Evolutionary conservation across 2,329 filamentous ascomycete species (phyloP).

Genomic region (Pestalotiopsis sp.): DNA sequence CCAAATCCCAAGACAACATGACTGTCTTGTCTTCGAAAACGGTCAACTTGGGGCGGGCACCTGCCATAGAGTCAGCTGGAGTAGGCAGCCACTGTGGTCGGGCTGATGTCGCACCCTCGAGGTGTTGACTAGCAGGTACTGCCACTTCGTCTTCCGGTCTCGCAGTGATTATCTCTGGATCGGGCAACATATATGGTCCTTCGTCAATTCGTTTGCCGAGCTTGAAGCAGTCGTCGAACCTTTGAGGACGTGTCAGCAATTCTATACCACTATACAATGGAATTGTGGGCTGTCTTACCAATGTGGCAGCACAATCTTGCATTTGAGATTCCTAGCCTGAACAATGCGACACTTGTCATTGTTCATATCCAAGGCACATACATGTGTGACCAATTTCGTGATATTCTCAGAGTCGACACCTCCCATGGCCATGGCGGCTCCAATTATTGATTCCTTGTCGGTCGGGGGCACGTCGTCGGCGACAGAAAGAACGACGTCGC

Average conservation of each 20-base stretch:
- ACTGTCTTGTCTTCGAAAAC: slow-evolving; percentile 81
- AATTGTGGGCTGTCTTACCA: slow-evolving; percentile 60
- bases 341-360: slow-evolving; percentile 71
- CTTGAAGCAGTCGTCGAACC: slow-evolving; percentile 96
- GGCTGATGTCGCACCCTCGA: slow-evolving; percentile 67
- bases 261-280: neutral
- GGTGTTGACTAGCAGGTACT: slow-evolving; percentile 59
- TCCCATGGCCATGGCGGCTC: slow-evolving; percentile 86
- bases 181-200: slow-evolving; percentile 79
- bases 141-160: slow-evolving; percentile 57
- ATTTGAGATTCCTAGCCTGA: slow-evolving; percentile 64
- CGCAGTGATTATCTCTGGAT: slow-evolving; percentile 78
- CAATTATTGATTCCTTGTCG: slow-evolving; percentile 90
- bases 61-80: slow-evolving; percentile 37
- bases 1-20: slow-evolving; percentile 75
- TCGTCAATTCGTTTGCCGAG: slow-evolving; percentile 91
- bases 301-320: slow-evolving; percentile 88
- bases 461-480: slow-evolving; percentile 82
- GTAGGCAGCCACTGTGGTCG: slow-evolving; percentile 46
- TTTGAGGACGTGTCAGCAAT: slow-evolving; percentile 34
- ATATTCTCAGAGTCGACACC: slow-evolving; percentile 76
- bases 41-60: slow-evolving; percentile 55
- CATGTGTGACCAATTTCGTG: slow-evolving; percentile 79
- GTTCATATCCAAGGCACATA: slow-evolving; percentile 79
- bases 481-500: slow-evolving; percentile 79